A percentile compares a stretch with the other conserved stretches of the same genome.
These are phyloP conservation scores for Mycosphaerella sp. DNA, from an alignment of 2,329 filamentous ascomycete genomes.

Conservation along the genomic window DNA sequence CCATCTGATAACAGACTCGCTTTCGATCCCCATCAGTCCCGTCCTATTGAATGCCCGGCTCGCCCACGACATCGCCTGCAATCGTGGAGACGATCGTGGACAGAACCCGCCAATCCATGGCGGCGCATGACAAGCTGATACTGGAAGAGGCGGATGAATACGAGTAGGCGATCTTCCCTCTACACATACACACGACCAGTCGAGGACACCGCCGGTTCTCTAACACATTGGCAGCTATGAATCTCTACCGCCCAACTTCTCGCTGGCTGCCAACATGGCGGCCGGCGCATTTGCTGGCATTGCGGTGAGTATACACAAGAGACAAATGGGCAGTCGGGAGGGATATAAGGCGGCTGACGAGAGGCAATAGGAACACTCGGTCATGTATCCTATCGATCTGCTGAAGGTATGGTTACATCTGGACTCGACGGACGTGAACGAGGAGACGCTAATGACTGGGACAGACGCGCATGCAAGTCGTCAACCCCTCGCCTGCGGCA, in stretches of 20 bases:
- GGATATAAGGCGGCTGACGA: constrained; percentile 12
- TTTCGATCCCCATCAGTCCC: not conserved
- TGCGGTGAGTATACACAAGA: constrained; percentile 56
- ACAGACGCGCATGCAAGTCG: constrained; percentile 95
- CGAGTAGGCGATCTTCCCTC: constrained; percentile 28
- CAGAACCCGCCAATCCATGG: constrained; percentile 11
- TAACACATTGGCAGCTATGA: constrained; percentile 61
- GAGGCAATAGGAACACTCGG: constrained; percentile 74
- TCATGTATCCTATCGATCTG: constrained; percentile 98
- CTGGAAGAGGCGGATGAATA: constrained; percentile 34
- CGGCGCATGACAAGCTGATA: constrained; percentile 30
- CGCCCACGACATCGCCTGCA: constrained; percentile 11
- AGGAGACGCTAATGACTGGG: constrained; percentile 9
- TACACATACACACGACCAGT: not conserved
- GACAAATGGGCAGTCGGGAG: not conserved
- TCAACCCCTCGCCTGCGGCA: constrained; percentile 73
- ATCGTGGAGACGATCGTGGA: constrained; percentile 19
- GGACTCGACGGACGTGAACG: not conserved
- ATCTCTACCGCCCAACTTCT: constrained; percentile 89
- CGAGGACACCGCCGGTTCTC: constrained; percentile 1
- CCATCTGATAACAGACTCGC: constrained; percentile 3
- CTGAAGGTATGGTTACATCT: constrained; percentile 68
- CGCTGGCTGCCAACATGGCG: constrained; percentile 86
- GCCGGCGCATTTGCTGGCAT: constrained; percentile 96
- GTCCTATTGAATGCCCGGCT: constrained; percentile 16